A percentile compares a stretch with the other conserved stretches of the same genome.
Evolutionary conservation across 2,329 filamentous ascomycete genomes (phyloP).

Genomic region (Bipolaris cookei): DNA sequence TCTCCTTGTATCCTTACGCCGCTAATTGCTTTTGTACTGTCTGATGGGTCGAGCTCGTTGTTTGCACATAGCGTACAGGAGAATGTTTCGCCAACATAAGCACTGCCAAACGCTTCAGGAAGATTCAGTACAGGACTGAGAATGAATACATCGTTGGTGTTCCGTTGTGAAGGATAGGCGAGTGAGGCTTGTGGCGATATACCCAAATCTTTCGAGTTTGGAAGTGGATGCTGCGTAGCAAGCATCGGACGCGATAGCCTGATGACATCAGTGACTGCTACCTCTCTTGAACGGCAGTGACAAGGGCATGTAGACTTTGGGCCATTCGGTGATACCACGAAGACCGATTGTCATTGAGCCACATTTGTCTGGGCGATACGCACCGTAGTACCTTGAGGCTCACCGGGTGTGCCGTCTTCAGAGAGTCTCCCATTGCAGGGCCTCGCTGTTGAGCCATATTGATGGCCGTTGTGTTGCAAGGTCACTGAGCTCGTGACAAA

Average conservation of each 20-base stretch:
- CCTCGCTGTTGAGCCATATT: conserved; percentile 50
- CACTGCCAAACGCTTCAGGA: conserved; percentile 88
- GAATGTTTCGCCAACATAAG: conserved; percentile 95
- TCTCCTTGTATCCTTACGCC: conserved; percentile 86
- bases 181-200: conserved; percentile 67
- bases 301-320: neutral
- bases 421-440: conserved; percentile 47
- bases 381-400: conserved; percentile 87
- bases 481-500: conserved; percentile 11
- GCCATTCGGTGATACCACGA: neutral
- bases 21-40: conserved; percentile 62
- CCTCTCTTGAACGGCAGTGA: neutral
- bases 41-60: conserved; percentile 68
- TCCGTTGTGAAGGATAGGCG: conserved; percentile 66
- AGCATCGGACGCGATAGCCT: conserved; percentile 85
- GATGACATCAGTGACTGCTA: neutral
- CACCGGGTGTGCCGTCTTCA: conserved; percentile 71
- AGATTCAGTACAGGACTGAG: conserved; percentile 74
- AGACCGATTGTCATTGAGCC: neutral
- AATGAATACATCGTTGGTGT: conserved; percentile 60
- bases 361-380: conserved; percentile 34
- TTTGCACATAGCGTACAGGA: conserved; percentile 95
- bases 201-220: conserved; percentile 60
- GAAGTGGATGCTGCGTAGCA: conserved; percentile 70
- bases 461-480: conserved; percentile 11